Evolutionary conservation across 2,329 filamentous ascomycete species (phyloP).

Genomic region (Fusarium burgessii): DNA sequence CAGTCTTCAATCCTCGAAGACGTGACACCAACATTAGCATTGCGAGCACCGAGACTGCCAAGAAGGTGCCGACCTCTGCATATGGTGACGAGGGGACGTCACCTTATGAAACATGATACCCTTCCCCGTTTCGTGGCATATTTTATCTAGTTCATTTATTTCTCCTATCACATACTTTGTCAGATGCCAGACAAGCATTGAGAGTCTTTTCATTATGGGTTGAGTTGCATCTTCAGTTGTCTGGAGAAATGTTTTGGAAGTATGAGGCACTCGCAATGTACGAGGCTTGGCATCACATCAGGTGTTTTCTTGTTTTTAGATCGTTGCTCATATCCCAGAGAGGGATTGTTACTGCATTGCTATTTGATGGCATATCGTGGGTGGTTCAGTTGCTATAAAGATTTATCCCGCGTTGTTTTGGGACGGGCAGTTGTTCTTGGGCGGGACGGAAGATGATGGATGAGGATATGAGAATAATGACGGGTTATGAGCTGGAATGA

Average conservation of each 20-base stretch:
- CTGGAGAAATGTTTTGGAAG: conserved; percentile 37
- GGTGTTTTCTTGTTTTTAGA: conserved; percentile 44
- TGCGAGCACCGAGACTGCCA: conserved; percentile 73
- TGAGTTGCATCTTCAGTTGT: conserved; percentile 33
- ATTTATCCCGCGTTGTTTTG: conserved; percentile 18
- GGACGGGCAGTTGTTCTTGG: conserved; percentile 17
- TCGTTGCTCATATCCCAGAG: conserved; percentile 31
- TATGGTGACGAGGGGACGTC: conserved; percentile 51
- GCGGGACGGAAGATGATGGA: conserved; percentile 31
- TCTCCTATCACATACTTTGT: conserved; percentile 35
- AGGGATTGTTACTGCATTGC: conserved; percentile 26
- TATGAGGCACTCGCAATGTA: conserved; percentile 20
- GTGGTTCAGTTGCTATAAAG: conserved; percentile 36
- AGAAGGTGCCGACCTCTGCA: conserved; percentile 60
- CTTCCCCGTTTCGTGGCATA: conserved; percentile 29
- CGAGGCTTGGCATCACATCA: conserved; percentile 18
- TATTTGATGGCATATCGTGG: conserved; percentile 30
- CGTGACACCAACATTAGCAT: conserved; percentile 72
- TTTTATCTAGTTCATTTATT: conserved; percentile 28
- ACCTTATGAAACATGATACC: conserved; percentile 45
- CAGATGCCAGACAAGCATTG: conserved; percentile 34
- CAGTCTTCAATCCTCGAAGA: conserved; percentile 57
- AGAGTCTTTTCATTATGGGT: conserved; percentile 18
- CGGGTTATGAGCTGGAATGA: conserved; percentile 28
- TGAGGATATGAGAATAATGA: conserved; percentile 38